Base-by-base conservation (phyloP, 352 stramenopile species). In the Phytophthora ohioensis region DNA sequence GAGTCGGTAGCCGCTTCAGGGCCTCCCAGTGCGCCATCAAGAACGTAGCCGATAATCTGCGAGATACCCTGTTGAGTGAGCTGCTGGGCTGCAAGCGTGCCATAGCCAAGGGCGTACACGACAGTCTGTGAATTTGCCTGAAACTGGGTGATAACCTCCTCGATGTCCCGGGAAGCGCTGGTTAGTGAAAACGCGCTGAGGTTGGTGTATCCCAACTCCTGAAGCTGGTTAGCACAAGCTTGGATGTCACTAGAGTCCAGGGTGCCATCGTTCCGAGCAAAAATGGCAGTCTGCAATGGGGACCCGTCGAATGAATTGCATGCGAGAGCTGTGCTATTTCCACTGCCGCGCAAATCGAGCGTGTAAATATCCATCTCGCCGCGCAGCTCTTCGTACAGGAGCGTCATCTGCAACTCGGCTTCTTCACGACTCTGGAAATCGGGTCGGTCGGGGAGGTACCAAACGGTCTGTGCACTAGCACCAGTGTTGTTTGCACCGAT, bases 41-140 rank as follows among this genome's bases (percentile, higher is more conserved):
- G 42, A 11, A 90, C 76, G 48, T 89, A 92, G 3, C 87, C 85
- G 6, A 76, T 57, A 54, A 93, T 72, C 43, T 88, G 68, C 2
- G 76, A 68, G 15, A 84, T 65, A 10, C 56, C 64, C 3, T 87
- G 82, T 57, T 91, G 82, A 72, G 92, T 78, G n/a, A 89, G 57
- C 3, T 87, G 70, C 69, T 93, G 82, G 8, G 87, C 78, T 15
- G 91, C 60, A 34, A 83, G 78, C 31, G 87, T 88, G n/a, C 85
- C 87, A 46, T 90, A 90, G 12, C 86, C 86, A 6, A 93, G 60
- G 0, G 84, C 84, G 70, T 95, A 95, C 1, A 93, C 64, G 38
- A 85, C 78, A 21, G 75, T 46, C 15, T 85, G 43, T 5, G 78
- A 82, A 10, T 74, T 46, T 30, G 79, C 15, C 46, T 91, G 85